Evolutionary conservation across 441 rosid genomes (phyloP).

Genomic region (Arabidopsis hybrid): DNA sequence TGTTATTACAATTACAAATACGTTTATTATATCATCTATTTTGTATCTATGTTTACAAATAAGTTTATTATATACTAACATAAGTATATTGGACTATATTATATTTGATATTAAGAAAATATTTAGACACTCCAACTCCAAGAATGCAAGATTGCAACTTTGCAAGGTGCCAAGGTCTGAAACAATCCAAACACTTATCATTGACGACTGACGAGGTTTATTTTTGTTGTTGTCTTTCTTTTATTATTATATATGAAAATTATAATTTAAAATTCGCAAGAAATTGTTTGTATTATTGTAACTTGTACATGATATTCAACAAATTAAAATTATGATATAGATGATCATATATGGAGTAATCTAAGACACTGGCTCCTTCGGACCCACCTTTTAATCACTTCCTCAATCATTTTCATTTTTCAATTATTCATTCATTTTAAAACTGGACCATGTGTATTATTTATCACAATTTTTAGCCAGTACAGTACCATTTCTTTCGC

Average conservation of each 20-base stretch:
- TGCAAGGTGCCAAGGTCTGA: neutral
- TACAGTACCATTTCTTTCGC: neutral
- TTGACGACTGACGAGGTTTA: neutral
- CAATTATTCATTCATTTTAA: neutral
- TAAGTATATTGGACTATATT: neutral
- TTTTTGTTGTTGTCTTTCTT: neutral
- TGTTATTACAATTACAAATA: neutral
- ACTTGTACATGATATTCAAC: conserved; percentile 14
- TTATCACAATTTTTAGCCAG: neutral
- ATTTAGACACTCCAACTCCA: neutral
- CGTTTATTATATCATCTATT: no score
- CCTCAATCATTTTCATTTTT: conserved; percentile 24
- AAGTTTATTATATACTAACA: neutral
- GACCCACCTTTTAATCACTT: conserved; percentile 21
- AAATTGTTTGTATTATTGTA: conserved; percentile 3
- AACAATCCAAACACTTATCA: neutral
- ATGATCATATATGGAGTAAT: conserved; percentile 21
- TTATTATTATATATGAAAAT: neutral
- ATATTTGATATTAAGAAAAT: neutral
- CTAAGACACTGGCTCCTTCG: conserved; percentile 35
- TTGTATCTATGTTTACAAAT: neutral
- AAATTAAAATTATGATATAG: neutral
- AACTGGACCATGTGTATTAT: conserved; percentile 19
- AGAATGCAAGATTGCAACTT: neutral
- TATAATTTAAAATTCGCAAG: neutral